phyloP scores from a whole-genome alignment of 2,329 filamentous ascomycete genomes.

The Aspergillus floridensis region DNA sequence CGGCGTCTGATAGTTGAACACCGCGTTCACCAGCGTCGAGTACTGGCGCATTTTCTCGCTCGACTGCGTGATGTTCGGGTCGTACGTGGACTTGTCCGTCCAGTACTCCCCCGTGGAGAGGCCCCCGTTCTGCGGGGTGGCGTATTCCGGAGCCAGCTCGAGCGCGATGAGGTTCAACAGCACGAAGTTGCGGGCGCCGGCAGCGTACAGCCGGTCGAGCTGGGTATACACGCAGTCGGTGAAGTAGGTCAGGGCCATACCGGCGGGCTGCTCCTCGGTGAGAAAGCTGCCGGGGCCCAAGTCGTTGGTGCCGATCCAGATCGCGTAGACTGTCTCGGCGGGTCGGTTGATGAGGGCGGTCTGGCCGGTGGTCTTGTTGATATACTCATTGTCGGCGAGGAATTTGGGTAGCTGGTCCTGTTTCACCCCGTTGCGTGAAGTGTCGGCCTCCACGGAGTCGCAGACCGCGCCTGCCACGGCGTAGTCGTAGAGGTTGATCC shows the following conservation, averaged over 20 bases:
- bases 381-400: conserved; percentile 27
- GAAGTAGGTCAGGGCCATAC: conserved; percentile 63
- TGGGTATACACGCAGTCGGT: conserved; percentile 65
- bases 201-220: conserved; percentile 62
- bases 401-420: conserved; percentile 58
- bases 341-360: conserved; percentile 44
- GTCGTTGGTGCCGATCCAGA: conserved; percentile 84
- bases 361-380: conserved; percentile 10
- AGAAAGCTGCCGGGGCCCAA: conserved; percentile 66
- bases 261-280: conserved; percentile 59
- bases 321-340: conserved; percentile 66
- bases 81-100: conserved; percentile 39
- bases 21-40: conserved; percentile 50
- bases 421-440: conserved; percentile 59
- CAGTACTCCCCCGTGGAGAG: conserved; percentile 47
- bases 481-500: conserved; percentile 59
- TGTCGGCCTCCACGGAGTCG: conserved; percentile 59
- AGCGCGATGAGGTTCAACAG: conserved; percentile 68
- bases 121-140: conserved; percentile 47
- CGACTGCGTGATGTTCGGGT: conserved; percentile 50
- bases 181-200: conserved; percentile 68
- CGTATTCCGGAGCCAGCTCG: conserved; percentile 67
- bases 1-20: conserved; percentile 53
- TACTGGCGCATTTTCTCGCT: conserved; percentile 53
- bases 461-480: conserved; percentile 71